Base-by-base conservation (phyloP, 78 protist genomes). In the Anaeramoeba flamelloides region DNA sequence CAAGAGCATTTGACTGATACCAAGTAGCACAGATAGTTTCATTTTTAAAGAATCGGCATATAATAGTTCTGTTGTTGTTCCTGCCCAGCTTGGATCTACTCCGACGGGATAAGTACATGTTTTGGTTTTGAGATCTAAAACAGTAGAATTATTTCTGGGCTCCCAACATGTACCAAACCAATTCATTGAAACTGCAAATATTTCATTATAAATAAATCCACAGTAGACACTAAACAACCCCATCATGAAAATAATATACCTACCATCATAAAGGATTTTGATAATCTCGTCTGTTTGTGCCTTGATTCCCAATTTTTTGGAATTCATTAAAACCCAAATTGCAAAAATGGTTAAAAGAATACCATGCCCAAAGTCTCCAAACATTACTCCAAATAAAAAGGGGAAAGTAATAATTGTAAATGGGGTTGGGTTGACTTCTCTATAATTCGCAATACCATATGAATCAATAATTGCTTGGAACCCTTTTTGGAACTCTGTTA, bases 371-470 rank as follows among this genome's bases (percentile, higher is more conserved):
- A 94, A 36, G 79, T 98, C 99, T 36, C 99, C 99, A 84, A 92
- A 98, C 99, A 98, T 98, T 86, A 98, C 93, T 38, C 96, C 99
- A 36, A 97, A 98, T 32, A 98, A 87, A 95, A 95, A 98, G 41
- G 99, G 99, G 95, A 97, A 98, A 38, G 99, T 92, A 78, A 97
- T 86, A 78, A 95, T 77, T 69, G 97, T 81, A 83, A 94, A 88
- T 39, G 89, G 0, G 30, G 86, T 88, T 2, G 96, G 94, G 78
- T 92, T 92, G 76, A 82, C 86, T 82, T 95, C 99, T n/a, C 93
- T 86, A 84, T 94, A 97, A 26, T 89, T 80, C 17, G 97, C 92
- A 38, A 89, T 82, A 76, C 98, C 99, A 87, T 97, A 97, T 17
- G 97, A 86, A 81, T 92, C 91, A 3, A 94, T 94, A 65, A 95